Evolutionary conservation across 441 rosid genomes (phyloP), one percentile per base, ranked within the genome.

Genomic region (Euphorbia corollata): DNA sequence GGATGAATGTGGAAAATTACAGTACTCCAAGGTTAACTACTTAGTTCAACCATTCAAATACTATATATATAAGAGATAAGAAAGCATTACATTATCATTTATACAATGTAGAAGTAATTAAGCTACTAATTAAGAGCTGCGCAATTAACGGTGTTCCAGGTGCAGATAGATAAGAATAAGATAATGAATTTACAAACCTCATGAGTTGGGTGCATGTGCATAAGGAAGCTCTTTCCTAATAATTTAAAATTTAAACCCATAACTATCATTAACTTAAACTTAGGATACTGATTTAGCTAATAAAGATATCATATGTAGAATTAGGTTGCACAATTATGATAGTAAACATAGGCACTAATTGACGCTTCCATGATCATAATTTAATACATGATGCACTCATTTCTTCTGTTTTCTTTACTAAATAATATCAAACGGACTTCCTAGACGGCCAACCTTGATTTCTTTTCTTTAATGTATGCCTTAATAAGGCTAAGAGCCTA

Each of bases 301-400:
- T 1, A 41, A 13, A 63, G 7, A 63, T 5, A 27, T 13, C 36
- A 13, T 16, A 65, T 50, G n/a, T 59, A 68, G 61, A 55, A 67
- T 63, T 73, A 67, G 76, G 70, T 15, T 72, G 39, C 27, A 45
- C 65, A 63, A 71, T 71, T 71, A 71, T 65, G 78, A 73, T 71
- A 56, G 71, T 71, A 50, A 79, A 53, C 70, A 5, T 79, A 59
- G 74, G 73, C 68, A 65, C 60, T 76, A 66, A 76, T 74, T 60
- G 72, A 73, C 73, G 80, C 72, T 71, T 36, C 41, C 41, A 36
- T 36, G 41, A 36, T 71, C 61, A 68, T 41, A 51, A 15, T 48
- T 63, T 36, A 54, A 51, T 54, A 59, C 65, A 23, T 9, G 18
- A 9, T 67, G 70, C 59, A 30, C 55, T 63, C 59, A 45, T 73